Base-by-base conservation (phyloP, 2,329 filamentous ascomycete species). In the Trichocomaceae sp. region DNA sequence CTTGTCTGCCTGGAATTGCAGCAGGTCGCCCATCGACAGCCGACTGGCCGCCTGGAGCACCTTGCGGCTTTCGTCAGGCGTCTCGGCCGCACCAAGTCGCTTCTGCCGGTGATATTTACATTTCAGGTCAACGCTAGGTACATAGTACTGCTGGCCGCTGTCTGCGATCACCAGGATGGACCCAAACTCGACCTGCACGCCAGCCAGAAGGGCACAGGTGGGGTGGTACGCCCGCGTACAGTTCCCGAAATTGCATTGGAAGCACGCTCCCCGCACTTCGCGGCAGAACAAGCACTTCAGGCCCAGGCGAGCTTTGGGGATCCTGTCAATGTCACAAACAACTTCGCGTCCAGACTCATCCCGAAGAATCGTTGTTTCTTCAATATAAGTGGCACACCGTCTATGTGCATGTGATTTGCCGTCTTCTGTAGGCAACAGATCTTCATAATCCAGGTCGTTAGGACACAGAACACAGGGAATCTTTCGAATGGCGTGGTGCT, bases 211-310 rank as follows among this genome's bases (percentile, higher is more conserved):
- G 2, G 93, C 93, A 68, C 93, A 99, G 1, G 91, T 97, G 15
- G 92, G 88, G 69, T 99, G 93, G 72, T 96, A 99, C 8, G 92
- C 87, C 60, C 93, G 81, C 3, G 89, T 87, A 65, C 93, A 99
- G 69, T 96, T 97, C 76, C 91, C 92, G 62, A 90, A 86, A 1
- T 90, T 95, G 72, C 93, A 99, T 70, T 97, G 92, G 74, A 99
- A 95, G 73, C 92, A 96, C 15, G 90, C 90, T n/a, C 93, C 93
- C 55, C 87, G 88, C 71, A 93, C 95, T 31, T 90, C 95, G 33
- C 91, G 88, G 68, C 93, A 99, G 73, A 89, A 96, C 58, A 95
- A 84, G 70, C 93, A 99, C 71, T 95, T 96, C 62, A 97, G 84
- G 23, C 95, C 90, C 62, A 95, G 76, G 19, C 92, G 87, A 54